Evolutionary conservation across 305 asterid species (phyloP).

Genomic region (Ilex paraguariensis): DNA sequence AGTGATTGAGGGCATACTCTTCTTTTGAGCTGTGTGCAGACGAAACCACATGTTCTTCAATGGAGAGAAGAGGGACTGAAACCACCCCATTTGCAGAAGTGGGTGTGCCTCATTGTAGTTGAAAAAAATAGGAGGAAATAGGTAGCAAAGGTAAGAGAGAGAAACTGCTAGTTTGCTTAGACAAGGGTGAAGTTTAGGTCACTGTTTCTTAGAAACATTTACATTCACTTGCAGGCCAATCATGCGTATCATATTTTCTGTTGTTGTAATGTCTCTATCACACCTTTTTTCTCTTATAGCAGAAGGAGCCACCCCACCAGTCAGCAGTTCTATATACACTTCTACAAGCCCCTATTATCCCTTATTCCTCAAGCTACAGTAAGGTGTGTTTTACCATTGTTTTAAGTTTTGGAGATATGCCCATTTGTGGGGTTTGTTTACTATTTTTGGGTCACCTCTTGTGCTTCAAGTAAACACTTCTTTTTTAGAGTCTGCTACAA

Average conservation of each 20-base stretch:
- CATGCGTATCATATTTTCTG: conserved; percentile 36
- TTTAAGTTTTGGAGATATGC: conserved; percentile 5
- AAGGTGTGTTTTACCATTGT: not conserved
- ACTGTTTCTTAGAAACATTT: conserved; percentile 28
- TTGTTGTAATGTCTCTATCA: conserved; percentile 62
- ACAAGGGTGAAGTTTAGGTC: conserved; percentile 76
- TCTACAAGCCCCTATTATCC: conserved; percentile 3
- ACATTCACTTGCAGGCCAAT: conserved; percentile 51
- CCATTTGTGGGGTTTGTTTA: not conserved
- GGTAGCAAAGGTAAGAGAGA: conserved; percentile 26
- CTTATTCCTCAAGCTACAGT: conserved; percentile 19
- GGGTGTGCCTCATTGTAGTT: conserved; percentile 47
- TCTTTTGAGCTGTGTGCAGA: conserved; percentile 59
- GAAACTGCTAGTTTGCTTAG: conserved; percentile 63
- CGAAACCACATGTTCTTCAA: conserved; percentile 84
- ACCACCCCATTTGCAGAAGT: conserved; percentile 80
- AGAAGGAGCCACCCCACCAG: conserved; percentile 51
- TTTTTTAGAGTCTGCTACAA: conserved; percentile 15
- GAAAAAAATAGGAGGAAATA: conserved; percentile 23
- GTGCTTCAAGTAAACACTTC: conserved; percentile 15
- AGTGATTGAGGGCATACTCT: conserved; percentile 39
- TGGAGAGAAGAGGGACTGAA: conserved; percentile 88
- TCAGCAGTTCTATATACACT: conserved; percentile 27
- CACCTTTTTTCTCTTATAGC: conserved; percentile 37
- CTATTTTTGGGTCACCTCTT: conserved; percentile 17